A percentile compares a stretch with the other conserved stretches of the same genome.
These are phyloP conservation scores for Entomortierella lignicola DNA, from an alignment of 192 early-diverging fungal genomes.

Conservation along the genomic window DNA sequence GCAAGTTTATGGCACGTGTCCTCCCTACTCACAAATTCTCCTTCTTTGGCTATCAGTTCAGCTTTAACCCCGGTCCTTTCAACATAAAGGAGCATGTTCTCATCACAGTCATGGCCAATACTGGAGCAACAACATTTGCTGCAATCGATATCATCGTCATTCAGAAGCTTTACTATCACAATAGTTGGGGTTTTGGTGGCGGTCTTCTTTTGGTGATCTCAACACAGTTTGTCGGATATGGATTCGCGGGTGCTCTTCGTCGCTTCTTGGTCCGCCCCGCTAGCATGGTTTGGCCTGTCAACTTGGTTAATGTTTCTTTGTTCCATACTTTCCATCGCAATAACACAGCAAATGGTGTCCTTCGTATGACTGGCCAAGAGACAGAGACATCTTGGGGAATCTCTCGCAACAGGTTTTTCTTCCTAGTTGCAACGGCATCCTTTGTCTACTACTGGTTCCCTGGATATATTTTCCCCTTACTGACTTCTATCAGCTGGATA, in stretches of 20 bases:
- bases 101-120: constrained; percentile 80
- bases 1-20: constrained; percentile 69
- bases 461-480: constrained; percentile 70
- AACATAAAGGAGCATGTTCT: constrained; percentile 91
- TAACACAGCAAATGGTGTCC: constrained; percentile 48
- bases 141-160: constrained; percentile 82
- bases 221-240: constrained; percentile 73
- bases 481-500: constrained; percentile 69
- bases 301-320: constrained; percentile 78
- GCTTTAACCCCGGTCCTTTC: constrained; percentile 88
- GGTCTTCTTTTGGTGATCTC: constrained; percentile 76
- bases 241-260: constrained; percentile 71
- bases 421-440: constrained; percentile 51
- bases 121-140: constrained; percentile 76
- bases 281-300: constrained; percentile 90
- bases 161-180: constrained; percentile 75
- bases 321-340: constrained; percentile 82
- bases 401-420: constrained; percentile 64
- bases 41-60: constrained; percentile 60
- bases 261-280: constrained; percentile 88
- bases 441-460: constrained; percentile 67
- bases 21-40: constrained; percentile 66
- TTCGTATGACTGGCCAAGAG: constrained; percentile 8
- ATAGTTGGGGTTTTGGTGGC: constrained; percentile 71
- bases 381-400: constrained; percentile 51